Evolutionary conservation across 176 grass and related monocot species (phyloP), one percentile per base, ranked within the genome.

Genomic region (Musa itinerans): DNA sequence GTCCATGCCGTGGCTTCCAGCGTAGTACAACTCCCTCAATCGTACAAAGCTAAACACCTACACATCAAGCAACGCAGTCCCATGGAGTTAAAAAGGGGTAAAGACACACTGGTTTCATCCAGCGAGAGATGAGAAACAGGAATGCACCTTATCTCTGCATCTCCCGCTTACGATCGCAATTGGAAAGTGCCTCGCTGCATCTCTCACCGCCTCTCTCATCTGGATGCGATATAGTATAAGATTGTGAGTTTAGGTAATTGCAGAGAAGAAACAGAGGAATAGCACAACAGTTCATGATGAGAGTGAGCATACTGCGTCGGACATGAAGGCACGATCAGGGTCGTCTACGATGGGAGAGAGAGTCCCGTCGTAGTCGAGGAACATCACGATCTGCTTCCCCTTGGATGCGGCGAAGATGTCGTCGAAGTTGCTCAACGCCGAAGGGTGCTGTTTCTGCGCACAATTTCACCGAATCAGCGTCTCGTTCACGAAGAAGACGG

Each of bases 1-100:
- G 91, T 94, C 91, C 91, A 94, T 94, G 54, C 91, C 91, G 61
- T 94, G 91, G 87, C 91, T 94, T 20, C 91, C 91, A 29, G 91
- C 91, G 79, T 94, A 94, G 85, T 90, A 94, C 61, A 94, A 78
- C 78, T 94, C 87, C 55, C 20, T 54, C 19, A 94, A 66, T 26
- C 75, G 12, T 72, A 94, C 91, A 64, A 94, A 94, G 50, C 54
- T 55, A 12, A 85, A 86, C 75, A 94, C 87, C 91, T 94, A 68
- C 8, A 27, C 27, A 77, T 52, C 15, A 10, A 53, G 10, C 13
- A 7, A 9, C 15, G 14, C 2, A 8, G 14, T 22, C 34, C 26
- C 12, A 51, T 15, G 14, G 14, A 51, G 27, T 1, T 16, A 54
- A 27, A 19, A 2, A 24, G 24, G 1, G 10, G 27, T 21, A 61